Evolutionary conservation across 495 filamentous ascomycete genomes (phyloP).

Genomic region (Aspergillus ellipticus): DNA sequence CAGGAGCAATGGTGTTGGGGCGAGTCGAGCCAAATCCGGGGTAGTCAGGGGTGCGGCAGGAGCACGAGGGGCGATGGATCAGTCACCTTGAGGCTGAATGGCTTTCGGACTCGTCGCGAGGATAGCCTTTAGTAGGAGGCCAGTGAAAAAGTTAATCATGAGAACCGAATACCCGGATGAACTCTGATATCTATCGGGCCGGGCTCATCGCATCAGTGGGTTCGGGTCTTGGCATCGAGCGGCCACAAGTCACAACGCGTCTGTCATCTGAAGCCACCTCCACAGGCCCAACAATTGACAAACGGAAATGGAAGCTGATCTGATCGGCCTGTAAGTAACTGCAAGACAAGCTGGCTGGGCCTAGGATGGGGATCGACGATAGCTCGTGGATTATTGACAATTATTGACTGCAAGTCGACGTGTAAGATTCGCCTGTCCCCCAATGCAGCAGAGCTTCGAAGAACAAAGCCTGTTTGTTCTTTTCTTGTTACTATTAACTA

Average conservation of each 20-base stretch:
- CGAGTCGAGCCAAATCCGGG: neutral
- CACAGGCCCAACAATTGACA: neutral
- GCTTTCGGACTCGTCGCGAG: too few species aligned
- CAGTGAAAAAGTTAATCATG: too few species aligned
- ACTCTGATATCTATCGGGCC: neutral
- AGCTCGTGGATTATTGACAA: conserved; percentile 1
- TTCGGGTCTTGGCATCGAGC: neutral
- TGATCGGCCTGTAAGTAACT: neutral
- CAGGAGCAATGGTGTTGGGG: neutral
- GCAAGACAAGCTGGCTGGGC: neutral
- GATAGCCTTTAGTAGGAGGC: too few species aligned
- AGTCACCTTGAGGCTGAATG: too few species aligned
- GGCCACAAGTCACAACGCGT: neutral
- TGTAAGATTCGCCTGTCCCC: neutral
- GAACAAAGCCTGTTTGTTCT: neutral
- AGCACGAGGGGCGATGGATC: neutral
- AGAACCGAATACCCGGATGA: neutral
- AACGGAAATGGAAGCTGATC: neutral
- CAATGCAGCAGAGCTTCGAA: neutral
- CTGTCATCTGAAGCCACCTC: neutral
- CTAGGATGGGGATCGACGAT: neutral
- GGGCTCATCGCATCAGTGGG: neutral
- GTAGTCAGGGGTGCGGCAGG: neutral
- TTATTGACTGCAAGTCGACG: neutral
- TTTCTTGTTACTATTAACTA: too few species aligned